Evolutionary conservation across 352 stramenopile species (phyloP), one percentile per base, ranked within the genome.

Genomic region (Pythium phragmitis): DNA sequence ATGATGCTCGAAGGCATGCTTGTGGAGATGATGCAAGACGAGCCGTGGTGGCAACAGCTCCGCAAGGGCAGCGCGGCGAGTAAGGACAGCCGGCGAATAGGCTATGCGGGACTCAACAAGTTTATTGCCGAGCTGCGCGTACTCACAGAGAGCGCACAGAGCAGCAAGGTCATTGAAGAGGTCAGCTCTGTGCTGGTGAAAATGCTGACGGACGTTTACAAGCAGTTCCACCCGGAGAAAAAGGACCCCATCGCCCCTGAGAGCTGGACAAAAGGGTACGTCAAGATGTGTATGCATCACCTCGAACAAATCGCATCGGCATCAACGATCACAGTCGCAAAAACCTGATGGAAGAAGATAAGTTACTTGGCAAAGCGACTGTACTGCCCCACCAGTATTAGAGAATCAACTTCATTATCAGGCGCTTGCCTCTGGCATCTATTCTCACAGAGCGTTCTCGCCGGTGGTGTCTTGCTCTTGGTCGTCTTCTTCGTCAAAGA

Each of bases 121-220:
- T 88, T 92, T 39, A 67, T 91, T 19, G 83, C 74, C 2, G 85
- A 94, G 57, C 57, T 92, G 5, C 71, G 75, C 3, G 70, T 85
- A 12, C 60, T 92, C 36, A 70, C 57, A 12, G 50, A 82, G 34
- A 76, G 79, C 36, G 60, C 69, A 23, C 69, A 79, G 17, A 17
- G 56, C 5, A 78, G 69, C 11, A 76, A 76, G 14, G 51, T 54
- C 4, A 49, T 92, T 7, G 65, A 80, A 17, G 65, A 74, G 43
- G 52, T 70, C 26, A 60, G 73, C 36, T 67, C 72, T 16, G 57
- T 75, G 17, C 19, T 88, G 33, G 58, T 73, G 7, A 70, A 68
- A 16, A 88, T 87, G 50, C 69, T 90, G 33, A 63, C 70, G 1
- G 66, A 74, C 11, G 34, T 80, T 21, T 92, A 83, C 56, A 69